Conservation (phyloP, 305 asterid species). For the Solanum hybrid region DNA sequence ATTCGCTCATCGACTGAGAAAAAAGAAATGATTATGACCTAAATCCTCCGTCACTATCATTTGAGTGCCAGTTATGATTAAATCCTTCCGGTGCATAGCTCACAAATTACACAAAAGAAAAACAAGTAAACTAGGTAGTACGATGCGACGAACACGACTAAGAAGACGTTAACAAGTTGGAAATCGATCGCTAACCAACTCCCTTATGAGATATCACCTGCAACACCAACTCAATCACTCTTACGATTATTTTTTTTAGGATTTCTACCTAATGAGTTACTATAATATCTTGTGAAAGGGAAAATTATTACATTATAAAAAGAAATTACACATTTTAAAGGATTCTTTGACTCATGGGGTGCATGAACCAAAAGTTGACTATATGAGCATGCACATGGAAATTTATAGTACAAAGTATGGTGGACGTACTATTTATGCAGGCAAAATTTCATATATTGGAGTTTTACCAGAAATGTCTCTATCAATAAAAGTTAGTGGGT, state of each 20-base stretch:
- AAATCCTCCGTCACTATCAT: neutral
- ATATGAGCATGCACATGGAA: neutral
- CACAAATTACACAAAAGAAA: neutral
- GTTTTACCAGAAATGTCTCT: conserved; percentile 14
- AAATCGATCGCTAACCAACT: neutral
- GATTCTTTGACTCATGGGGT: neutral
- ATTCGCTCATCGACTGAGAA: neutral
- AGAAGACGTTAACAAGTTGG: neutral
- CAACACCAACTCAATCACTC: neutral
- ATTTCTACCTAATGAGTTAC: neutral
- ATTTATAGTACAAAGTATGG: neutral
- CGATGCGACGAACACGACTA: neutral
- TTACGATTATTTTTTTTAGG: neutral
- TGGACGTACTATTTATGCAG: neutral
- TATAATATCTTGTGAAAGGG: neutral
- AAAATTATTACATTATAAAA: neutral
- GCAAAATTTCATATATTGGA: neutral
- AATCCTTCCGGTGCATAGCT: neutral
- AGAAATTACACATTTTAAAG: neutral
- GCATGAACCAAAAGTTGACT: neutral
- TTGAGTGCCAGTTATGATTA: neutral
- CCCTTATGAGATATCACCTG: neutral
- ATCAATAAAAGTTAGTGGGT: neutral
- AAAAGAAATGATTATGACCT: neutral
- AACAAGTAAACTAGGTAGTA: neutral